A percentile compares a stretch with the other conserved stretches of the same genome.
Conservation (phyloP, 768 basidiomycete genomes). For the Arthromyces matolae region DNA sequence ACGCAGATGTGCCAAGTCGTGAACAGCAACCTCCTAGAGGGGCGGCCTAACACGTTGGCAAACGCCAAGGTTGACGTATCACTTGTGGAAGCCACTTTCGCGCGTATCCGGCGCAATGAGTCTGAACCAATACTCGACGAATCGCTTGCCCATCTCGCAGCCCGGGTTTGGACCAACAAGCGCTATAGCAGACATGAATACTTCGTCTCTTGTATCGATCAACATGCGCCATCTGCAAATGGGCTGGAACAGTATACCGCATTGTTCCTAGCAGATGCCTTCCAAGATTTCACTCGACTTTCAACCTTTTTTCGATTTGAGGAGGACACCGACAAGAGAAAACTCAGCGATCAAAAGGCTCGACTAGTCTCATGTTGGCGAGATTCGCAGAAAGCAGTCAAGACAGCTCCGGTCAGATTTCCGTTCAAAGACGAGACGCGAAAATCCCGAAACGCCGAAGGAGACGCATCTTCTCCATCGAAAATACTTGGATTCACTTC, state of each 20-base stretch:
- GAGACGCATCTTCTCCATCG: constrained; percentile 1
- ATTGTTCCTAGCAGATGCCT: not conserved
- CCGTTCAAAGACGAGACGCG: not conserved
- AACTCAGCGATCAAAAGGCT: not conserved
- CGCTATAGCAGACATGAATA: not conserved
- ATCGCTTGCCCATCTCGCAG: constrained; percentile 4
- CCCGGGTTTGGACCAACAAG: not conserved
- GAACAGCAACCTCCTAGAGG: too few relatives aligned
- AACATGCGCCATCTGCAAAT: not conserved
- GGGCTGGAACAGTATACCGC: constrained; percentile 1
- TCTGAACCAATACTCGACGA: not conserved
- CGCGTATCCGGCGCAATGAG: too few relatives aligned
- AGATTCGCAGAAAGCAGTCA: not conserved
- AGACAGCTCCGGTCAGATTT: not conserved
- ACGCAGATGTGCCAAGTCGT: too few relatives aligned
- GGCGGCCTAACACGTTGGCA: too few relatives aligned
- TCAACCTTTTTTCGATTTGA: not conserved
- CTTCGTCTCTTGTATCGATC: not conserved
- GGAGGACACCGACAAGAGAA: not conserved
- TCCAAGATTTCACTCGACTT: not conserved
- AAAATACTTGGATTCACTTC: not conserved
- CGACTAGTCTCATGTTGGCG: constrained; percentile 7
- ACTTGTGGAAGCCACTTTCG: too few relatives aligned
- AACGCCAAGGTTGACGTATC: too few relatives aligned
- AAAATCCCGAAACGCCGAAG: not conserved